Evolutionary conservation across 495 filamentous ascomycete genomes (phyloP).

Genomic region (Daldinia decipiens): DNA sequence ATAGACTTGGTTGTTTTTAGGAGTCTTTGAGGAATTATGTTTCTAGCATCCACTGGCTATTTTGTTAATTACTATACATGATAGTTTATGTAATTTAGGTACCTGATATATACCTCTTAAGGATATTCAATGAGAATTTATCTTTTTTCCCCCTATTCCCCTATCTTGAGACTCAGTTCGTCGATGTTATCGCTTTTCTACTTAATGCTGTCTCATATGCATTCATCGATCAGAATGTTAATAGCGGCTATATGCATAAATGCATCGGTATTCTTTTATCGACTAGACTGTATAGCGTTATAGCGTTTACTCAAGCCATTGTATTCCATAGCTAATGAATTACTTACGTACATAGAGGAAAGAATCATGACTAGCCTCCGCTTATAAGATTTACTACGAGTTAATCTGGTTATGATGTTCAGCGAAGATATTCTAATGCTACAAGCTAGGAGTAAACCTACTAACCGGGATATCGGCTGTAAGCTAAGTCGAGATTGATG

Average conservation of each 20-base stretch:
- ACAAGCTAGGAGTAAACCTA: conserved; percentile 3
- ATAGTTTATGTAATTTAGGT: neutral
- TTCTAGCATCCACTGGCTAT: neutral
- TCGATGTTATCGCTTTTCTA: neutral
- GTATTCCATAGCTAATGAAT: neutral
- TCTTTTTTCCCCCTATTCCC: neutral
- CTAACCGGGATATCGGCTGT: conserved; percentile 21
- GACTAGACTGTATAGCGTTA: neutral
- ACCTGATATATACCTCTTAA: neutral
- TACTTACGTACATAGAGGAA: neutral
- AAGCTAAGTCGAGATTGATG: conserved; percentile 22
- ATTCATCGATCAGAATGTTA: neutral
- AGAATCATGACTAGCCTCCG: neutral
- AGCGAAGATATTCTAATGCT: neutral
- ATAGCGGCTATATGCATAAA: neutral
- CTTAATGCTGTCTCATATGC: neutral
- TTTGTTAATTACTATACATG: neutral
- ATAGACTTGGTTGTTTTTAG: neutral
- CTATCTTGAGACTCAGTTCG: neutral
- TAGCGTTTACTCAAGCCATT: neutral
- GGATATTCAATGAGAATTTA: neutral
- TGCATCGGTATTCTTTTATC: neutral
- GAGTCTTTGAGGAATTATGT: neutral
- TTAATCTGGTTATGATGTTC: neutral
- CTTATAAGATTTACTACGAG: neutral